Base-by-base conservation (phyloP, 345 rosid species). In the Eucalyptus curtisii region DNA sequence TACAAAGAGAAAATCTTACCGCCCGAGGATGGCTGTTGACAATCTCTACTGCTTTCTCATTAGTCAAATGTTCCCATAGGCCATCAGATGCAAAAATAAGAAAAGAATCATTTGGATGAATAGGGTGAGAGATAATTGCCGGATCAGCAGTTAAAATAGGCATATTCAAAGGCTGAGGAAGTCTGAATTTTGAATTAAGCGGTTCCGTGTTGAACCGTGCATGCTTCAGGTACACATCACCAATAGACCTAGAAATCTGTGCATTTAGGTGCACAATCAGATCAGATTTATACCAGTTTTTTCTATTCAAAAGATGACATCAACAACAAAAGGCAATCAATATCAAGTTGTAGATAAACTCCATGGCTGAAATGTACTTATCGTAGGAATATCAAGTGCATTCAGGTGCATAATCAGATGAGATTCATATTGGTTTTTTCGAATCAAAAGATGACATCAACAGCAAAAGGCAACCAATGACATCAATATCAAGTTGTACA, bases 41-140 rank as follows among this genome's bases (percentile, higher is more conserved):
- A 88, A 97, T 97, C 87, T 97, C 97, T 88, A 97, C 99, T 64
- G 97, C 99, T 91, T 91, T 95, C 90, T 97, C 96, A 86, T 96
- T 96, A 86, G 94, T 94, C 95, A 96, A 93, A 91, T 96, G 97
- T 90, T 97, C 99, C 99, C 99, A 97, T 49, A 97, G 96, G 90
- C 99, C 99, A 94, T 97, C 98, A 7, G 99, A 97, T 86, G 99
- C 98, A 93, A 97, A 95, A 88, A 97, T 95, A 89, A 96, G 97
- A 94, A 96, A 95, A 53, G 95, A 95, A 93, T 97, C 99, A 91
- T 89, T 95, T 86, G 98, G 97, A 10, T 96, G 96, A 89, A 97
- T 92, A 49, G 93, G 91, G 91, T 96, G 98, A 88, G 93, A 86
- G 71, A 94, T 86, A 81, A 97, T 94, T 8, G 95, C 90, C 16